phyloP scores from a whole-genome alignment of 129 eudicot genomes.

The Escallonia rubra region DNA sequence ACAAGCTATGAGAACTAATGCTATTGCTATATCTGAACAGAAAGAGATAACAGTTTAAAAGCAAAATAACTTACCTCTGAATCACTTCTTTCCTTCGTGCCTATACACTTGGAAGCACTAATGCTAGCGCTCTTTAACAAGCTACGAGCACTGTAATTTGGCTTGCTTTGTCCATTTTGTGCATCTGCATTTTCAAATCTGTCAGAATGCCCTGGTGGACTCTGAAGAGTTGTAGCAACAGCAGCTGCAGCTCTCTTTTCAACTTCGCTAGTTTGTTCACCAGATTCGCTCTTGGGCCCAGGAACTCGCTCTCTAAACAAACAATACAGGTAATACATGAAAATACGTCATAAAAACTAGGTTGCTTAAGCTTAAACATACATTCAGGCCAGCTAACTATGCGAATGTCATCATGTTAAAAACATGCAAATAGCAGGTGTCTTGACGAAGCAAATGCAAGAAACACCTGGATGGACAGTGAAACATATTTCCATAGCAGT shows the following conservation, averaged over 20 bases:
- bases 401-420: too few relatives aligned
- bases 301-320: slow-evolving; percentile 82
- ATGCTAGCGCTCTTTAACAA: slow-evolving; percentile 95
- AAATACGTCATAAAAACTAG: neutral
- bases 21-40: neutral
- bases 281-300: slow-evolving; percentile 54
- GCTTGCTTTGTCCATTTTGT: slow-evolving; percentile 41
- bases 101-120: slow-evolving; percentile 89
- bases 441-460: too few relatives aligned
- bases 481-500: too few relatives aligned
- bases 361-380: too few relatives aligned
- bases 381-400: too few relatives aligned
- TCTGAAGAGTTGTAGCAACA: slow-evolving; percentile 53
- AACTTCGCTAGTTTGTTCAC: slow-evolving; percentile 30
- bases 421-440: too few relatives aligned
- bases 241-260: slow-evolving; percentile 51
- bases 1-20: neutral
- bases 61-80: slow-evolving; percentile 43
- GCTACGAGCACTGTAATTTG: slow-evolving; percentile 79
- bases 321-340: neutral
- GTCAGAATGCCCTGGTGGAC: slow-evolving; percentile 50
- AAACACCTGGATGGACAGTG: too few relatives aligned
- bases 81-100: slow-evolving; percentile 39
- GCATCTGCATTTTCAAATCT: slow-evolving; percentile 35
- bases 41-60: neutral